Base-by-base conservation (phyloP, 148 eudicot species). In the Rhododendron williamsianum region DNA sequence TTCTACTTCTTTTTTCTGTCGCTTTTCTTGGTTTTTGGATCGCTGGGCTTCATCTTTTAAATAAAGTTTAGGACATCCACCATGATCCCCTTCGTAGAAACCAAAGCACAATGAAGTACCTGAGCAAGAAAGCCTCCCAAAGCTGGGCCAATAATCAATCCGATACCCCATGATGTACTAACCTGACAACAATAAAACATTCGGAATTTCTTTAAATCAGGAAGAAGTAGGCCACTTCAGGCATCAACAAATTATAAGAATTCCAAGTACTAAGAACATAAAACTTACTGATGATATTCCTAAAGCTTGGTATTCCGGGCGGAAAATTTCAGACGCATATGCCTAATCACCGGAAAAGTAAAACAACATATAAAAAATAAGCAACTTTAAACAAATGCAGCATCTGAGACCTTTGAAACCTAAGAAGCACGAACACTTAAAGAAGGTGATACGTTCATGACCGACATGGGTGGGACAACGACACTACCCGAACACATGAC, bases 111-210 rank as follows among this genome's bases (percentile, higher is more conserved):
- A 1, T 48, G 23, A 81, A 71, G 63, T 89, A 94, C 99, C 97
- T 95, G 99, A 63, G 99, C 95, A 84, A 97, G 98, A 83, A 91
- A 90, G 30, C 99, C 99, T 89, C 98, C 99, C 82, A 95, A 85
- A 76, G 96, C 94, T 51, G 99, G 99, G 52, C 98, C 99, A 86
- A 95, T 88, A 45, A 97, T 92, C 90, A 97, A 89, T 85, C 99
- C 99, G 4, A 92, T 93, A 27, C 96, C 98, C 94, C 95, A 94
- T 43, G 98, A 91, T 72, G 99, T 93, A 82, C 98, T 88, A 69
- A 97, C 82, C 98, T 95, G 87, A 58, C 46, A 87, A 30, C 85
- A 19, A 30, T 33, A 88, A 81, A 43, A 76, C 78, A 81, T 21
- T 54, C 52, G 18, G 18, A 80, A 41, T 73, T 81, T 63, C 43